These are phyloP conservation scores for Clarkia xantiana DNA, from an alignment of 345 rosid genomes.

Conservation along the genomic window DNA sequence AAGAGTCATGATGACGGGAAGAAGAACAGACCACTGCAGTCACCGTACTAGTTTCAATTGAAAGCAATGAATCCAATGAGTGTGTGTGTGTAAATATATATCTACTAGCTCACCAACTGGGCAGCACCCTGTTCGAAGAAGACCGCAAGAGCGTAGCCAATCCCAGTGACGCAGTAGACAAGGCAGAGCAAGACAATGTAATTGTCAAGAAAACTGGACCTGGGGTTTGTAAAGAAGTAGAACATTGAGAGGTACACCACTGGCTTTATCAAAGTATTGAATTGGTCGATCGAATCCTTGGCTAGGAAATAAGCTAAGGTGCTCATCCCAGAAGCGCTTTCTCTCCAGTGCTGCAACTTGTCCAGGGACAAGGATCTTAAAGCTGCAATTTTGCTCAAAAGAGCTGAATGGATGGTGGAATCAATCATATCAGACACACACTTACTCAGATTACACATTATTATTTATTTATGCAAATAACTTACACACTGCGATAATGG, in stretches of 20 bases:
- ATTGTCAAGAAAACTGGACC: conserved; percentile 69
- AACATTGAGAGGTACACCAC: conserved; percentile 85
- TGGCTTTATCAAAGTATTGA: conserved; percentile 69
- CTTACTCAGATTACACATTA: too few species aligned
- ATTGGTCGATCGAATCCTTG: conserved; percentile 78
- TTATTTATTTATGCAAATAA: background rate
- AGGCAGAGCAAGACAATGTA: conserved; percentile 71
- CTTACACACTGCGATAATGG: conserved; percentile 95
- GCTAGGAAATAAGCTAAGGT: conserved; percentile 87
- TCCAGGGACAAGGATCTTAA: conserved; percentile 81
- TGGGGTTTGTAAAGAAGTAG: conserved; percentile 82
- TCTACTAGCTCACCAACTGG: conserved; percentile 58
- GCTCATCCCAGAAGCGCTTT: conserved; percentile 88
- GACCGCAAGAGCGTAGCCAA: conserved; percentile 77
- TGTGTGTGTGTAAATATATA: too few species aligned
- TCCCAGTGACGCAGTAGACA: conserved; percentile 87
- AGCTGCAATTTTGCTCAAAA: conserved; percentile 81
- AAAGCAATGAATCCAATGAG: too few species aligned
- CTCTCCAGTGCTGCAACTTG: conserved; percentile 90
- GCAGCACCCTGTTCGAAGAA: conserved; percentile 72
- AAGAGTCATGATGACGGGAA: conserved; percentile 90
- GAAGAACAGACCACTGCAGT: conserved; percentile 83
- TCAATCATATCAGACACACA: too few species aligned
- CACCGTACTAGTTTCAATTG: too few species aligned
- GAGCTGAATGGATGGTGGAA: conserved; percentile 36